Conservation (phyloP, 371 early-diverging fungal species). For the Saksenaea oblongispora region DNA sequence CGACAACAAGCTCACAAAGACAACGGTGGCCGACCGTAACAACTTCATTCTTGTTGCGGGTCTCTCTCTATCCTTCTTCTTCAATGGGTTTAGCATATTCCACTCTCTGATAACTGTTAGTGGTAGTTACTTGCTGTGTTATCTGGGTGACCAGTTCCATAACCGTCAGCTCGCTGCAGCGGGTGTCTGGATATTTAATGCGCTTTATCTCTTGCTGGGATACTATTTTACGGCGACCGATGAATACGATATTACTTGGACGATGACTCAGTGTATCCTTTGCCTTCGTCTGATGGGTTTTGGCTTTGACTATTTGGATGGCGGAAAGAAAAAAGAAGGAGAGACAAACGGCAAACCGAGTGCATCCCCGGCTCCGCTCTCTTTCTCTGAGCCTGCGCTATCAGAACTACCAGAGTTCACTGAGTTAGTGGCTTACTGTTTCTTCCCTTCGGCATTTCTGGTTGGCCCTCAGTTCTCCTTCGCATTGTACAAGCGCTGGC, state of each 20-base stretch:
- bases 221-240: conserved; percentile 59
- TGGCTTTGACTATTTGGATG: conserved; percentile 69
- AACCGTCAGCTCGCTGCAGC: conserved; percentile 47
- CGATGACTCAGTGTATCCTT: conserved; percentile 75
- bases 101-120: conserved; percentile 62
- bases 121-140: conserved; percentile 53
- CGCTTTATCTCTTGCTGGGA: conserved; percentile 57
- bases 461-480: conserved; percentile 80
- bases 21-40: conserved; percentile 49
- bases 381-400: conserved; percentile 45
- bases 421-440: conserved; percentile 59
- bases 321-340: conserved; percentile 13
- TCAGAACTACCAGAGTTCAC: conserved; percentile 47
- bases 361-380: conserved; percentile 25
- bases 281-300: conserved; percentile 76
- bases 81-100: conserved; percentile 57
- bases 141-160: conserved; percentile 31
- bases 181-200: conserved; percentile 60
- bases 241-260: conserved; percentile 71
- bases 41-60: conserved; percentile 52
- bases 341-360: conserved; percentile 14
- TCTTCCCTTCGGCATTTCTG: conserved; percentile 67
- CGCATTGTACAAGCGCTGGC: conserved; percentile 59
- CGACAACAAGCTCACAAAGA: conserved; percentile 17
- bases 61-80: conserved; percentile 57